Percentiles rank a stretch among this genome's conserved stretches.
Evolutionary conservation across 169 alveolate species (phyloP).

Genomic region (Plasmodium billcollinsi): DNA sequence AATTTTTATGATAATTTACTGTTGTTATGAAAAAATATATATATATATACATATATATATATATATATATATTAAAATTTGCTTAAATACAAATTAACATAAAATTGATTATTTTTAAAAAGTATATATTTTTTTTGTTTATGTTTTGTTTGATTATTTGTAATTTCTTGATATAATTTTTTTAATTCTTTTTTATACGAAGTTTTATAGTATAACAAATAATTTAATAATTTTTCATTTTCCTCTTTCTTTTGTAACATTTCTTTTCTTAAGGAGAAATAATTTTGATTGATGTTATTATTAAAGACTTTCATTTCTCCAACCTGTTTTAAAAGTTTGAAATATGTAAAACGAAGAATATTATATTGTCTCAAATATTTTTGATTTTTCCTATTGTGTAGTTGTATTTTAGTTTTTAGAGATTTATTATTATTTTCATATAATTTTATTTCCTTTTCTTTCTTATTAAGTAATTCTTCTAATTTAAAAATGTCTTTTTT

Average conservation of each 20-base stretch:
- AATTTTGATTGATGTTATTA: constrained; percentile 16
- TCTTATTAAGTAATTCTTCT: constrained; percentile 23
- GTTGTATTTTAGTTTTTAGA: constrained; percentile 15
- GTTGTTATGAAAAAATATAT: background rate
- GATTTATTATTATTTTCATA: constrained; percentile 26
- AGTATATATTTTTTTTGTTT: constrained; percentile 12
- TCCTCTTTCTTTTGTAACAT: constrained; percentile 40
- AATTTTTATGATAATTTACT: background rate
- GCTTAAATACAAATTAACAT: constrained; percentile 28
- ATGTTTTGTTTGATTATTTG: background rate
- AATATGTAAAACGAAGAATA: constrained; percentile 14
- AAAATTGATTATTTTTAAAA: constrained; percentile 23
- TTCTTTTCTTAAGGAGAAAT: constrained; percentile 44
- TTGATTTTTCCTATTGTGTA: constrained; percentile 18
- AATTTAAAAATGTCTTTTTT: constrained; percentile 17
- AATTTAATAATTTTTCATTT: constrained; percentile 64
- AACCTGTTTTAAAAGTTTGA: constrained; percentile 41
- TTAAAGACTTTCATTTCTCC: constrained; percentile 43
- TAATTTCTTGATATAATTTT: background rate
- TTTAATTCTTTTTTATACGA: constrained; percentile 24
- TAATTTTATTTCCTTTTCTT: constrained; percentile 20
- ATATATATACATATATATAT: background rate
- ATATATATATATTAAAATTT: constrained; percentile 21
- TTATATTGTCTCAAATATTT: constrained; percentile 31
- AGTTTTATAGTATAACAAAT: constrained; percentile 21